Evolutionary conservation across 345 rosid genomes (phyloP).

Genomic region (Brassica nigra): DNA sequence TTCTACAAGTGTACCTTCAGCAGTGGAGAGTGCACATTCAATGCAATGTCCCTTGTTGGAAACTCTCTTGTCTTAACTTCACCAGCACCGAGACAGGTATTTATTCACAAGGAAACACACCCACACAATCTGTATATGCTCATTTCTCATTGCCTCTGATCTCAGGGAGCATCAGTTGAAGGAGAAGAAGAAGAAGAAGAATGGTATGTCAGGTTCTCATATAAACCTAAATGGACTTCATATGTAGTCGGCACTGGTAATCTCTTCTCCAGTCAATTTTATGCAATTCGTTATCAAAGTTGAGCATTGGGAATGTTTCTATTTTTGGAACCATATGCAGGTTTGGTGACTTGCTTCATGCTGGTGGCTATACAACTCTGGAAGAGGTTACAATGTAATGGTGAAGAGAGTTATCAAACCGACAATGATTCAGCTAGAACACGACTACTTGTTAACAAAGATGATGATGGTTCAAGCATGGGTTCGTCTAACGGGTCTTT

Average conservation of each 20-base stretch:
- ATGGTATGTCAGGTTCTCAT: conserved; percentile 68
- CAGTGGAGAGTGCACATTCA: conserved; percentile 50
- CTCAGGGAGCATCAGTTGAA: conserved; percentile 49
- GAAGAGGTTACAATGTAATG: conserved; percentile 47
- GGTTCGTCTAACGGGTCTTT: conserved; percentile 67
- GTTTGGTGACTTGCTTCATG: conserved; percentile 59
- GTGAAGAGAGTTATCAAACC: conserved; percentile 26
- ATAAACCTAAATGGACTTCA: conserved; percentile 67
- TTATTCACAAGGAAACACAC: not conserved
- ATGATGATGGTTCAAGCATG: conserved; percentile 64
- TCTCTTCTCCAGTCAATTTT: not conserved
- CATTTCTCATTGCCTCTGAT: conserved; percentile 19
- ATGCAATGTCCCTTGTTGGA: conserved; percentile 54
- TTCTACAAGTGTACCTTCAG: conserved; percentile 71
- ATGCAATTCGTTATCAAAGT: not conserved
- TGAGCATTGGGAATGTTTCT: not conserved
- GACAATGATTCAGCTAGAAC: conserved; percentile 42
- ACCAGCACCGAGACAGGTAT: conserved; percentile 56
- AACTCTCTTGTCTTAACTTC: conserved; percentile 63
- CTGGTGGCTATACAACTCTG: conserved; percentile 49
- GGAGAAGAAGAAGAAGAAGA: conserved; percentile 52
- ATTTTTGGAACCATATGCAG: conserved; percentile 37
- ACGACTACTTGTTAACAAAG: conserved; percentile 61
- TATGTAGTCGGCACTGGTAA: conserved; percentile 67
- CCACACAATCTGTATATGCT: not conserved